These are phyloP conservation scores for Mercurialis annua DNA, from an alignment of 345 rosid species.

Conservation along the genomic window DNA sequence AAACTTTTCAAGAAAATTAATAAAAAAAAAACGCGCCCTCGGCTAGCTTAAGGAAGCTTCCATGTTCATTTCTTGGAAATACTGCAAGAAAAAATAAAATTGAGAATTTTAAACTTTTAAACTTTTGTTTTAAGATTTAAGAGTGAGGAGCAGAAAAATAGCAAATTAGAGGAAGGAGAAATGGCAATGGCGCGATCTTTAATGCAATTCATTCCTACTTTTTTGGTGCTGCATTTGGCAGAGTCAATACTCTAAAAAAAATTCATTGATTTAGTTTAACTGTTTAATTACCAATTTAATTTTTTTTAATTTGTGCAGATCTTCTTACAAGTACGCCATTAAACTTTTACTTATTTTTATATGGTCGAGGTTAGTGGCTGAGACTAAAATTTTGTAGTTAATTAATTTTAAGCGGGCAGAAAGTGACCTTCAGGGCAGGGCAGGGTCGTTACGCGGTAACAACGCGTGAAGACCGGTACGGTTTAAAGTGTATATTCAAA, in stretches of 20 bases:
- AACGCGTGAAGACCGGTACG: no score
- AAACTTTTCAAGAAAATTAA: not conserved
- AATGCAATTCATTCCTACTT: slow-evolving; percentile 7
- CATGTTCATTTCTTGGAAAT: not conserved
- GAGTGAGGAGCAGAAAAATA: not conserved
- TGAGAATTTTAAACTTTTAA: not conserved
- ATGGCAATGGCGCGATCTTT: slow-evolving; percentile 15
- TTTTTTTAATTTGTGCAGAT: not conserved
- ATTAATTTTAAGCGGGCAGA: not conserved
- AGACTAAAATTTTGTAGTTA: no score
- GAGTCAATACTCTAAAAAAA: no score
- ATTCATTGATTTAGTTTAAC: no score
- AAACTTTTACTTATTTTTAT: no score
- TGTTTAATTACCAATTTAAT: fast-evolving
- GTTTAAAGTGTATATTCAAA: no score
- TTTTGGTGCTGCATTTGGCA: slow-evolving; percentile 6
- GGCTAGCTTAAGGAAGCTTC: not conserved
- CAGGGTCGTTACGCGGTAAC: not conserved
- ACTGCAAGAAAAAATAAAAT: not conserved
- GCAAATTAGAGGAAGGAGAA: slow-evolving; percentile 4
- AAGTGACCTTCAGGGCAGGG: not conserved
- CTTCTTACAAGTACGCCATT: no score
- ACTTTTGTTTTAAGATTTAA: no score
- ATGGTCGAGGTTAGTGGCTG: no score
- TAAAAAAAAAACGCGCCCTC: not conserved